Percentiles rank a stretch among this genome's conserved stretches.
Evolutionary conservation across 441 rosid species (phyloP).

Genomic region (Adansonia rubrostipa): DNA sequence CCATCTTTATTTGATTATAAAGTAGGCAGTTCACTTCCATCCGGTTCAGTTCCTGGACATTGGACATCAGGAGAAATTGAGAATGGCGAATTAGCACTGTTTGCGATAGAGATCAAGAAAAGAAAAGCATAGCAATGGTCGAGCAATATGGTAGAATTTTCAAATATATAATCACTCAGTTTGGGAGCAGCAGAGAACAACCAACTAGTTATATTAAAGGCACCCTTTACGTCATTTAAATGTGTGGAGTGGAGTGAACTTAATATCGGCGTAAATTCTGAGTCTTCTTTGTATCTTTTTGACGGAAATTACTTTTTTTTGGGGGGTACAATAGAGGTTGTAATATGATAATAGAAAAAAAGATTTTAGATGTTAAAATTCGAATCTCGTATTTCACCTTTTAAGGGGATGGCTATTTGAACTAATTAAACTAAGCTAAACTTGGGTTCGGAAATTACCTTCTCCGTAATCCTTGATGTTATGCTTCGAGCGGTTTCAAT

Average conservation of each 20-base stretch:
- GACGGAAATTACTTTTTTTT: conserved; percentile 43
- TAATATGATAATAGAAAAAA: no score
- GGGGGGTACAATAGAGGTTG: no score
- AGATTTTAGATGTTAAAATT: no score
- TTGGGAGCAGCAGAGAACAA: no score
- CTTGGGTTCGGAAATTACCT: conserved; percentile 41
- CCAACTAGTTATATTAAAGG: no score
- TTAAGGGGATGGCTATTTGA: no score
- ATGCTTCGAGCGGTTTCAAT: conserved; percentile 79
- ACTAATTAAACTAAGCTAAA: no score
- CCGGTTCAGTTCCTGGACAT: conserved; percentile 61
- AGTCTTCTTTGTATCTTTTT: background rate
- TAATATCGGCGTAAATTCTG: no score
- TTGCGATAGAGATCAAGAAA: background rate
- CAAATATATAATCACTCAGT: background rate
- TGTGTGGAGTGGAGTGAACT: no score
- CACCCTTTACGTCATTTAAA: no score
- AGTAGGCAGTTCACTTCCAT: conserved; percentile 69
- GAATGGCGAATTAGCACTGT: background rate
- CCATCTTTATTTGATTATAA: conserved; percentile 49
- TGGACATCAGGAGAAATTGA: background rate
- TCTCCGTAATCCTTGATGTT: conserved; percentile 65
- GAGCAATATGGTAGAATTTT: background rate
- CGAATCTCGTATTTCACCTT: no score
- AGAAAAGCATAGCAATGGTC: background rate